These are phyloP conservation scores for Pestalotiopsis sp. DNA, from an alignment of 2,329 filamentous ascomycete species.

Conservation along the genomic window DNA sequence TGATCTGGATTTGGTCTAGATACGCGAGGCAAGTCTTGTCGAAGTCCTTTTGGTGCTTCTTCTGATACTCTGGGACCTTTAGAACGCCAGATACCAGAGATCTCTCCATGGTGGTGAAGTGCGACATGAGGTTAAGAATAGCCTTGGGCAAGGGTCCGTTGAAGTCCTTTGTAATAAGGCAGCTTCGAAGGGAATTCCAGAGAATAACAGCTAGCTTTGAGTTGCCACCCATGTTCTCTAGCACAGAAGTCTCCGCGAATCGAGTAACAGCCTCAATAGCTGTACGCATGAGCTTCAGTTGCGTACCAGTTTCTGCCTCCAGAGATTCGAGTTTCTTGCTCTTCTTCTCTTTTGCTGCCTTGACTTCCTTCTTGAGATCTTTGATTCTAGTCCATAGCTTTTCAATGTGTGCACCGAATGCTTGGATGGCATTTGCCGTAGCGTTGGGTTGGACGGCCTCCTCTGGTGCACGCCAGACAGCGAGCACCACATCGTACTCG, in stretches of 20 bases:
- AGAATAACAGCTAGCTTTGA: constrained; percentile 59
- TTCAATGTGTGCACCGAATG: constrained; percentile 54
- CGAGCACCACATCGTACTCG: constrained; percentile 29
- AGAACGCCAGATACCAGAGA: constrained; percentile 62
- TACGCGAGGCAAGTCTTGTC: constrained; percentile 57
- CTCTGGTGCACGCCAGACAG: constrained; percentile 28
- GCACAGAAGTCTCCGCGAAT: constrained; percentile 56
- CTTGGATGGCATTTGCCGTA: constrained; percentile 52
- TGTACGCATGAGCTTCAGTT: constrained; percentile 53
- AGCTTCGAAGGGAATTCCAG: constrained; percentile 57
- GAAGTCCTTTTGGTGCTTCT: constrained; percentile 66
- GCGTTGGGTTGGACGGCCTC: constrained; percentile 34
- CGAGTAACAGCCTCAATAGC: constrained; percentile 57
- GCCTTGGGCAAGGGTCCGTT: constrained; percentile 57
- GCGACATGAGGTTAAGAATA: constrained; percentile 62
- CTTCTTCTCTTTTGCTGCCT: constrained; percentile 40
- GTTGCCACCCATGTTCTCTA: constrained; percentile 62
- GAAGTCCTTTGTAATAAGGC: constrained; percentile 55
- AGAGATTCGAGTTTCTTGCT: constrained; percentile 36
- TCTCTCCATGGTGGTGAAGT: constrained; percentile 63
- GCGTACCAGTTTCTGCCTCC: constrained; percentile 33
- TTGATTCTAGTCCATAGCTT: constrained; percentile 51
- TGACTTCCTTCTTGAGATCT: constrained; percentile 44
- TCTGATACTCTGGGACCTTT: constrained; percentile 68
- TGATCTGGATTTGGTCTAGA: constrained; percentile 40